Evolutionary conservation across 2,329 filamentous ascomycete genomes (phyloP).

Genomic region (Aschersonia sp.): DNA sequence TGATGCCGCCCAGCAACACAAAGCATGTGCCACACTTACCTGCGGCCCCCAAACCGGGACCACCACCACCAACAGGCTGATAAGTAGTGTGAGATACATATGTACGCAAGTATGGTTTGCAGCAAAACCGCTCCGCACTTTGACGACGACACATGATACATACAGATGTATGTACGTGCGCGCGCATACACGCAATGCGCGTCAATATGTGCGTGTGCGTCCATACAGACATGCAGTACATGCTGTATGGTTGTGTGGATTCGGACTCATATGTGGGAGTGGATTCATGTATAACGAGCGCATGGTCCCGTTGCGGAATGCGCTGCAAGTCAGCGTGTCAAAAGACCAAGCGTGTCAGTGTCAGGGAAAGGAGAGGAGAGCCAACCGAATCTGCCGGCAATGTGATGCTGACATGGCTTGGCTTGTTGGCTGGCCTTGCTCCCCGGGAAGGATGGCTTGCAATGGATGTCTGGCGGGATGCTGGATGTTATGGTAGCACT

Average conservation of each 20-base stretch:
- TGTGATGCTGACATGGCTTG: not conserved
- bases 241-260: no score
- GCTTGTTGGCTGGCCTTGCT: no score
- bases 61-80: not conserved
- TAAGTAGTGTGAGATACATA: no score
- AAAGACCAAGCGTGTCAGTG: not conserved
- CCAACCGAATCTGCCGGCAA: not conserved
- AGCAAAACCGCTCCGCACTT: not conserved
- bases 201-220: no score
- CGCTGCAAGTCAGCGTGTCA: not conserved
- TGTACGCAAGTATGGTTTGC: not conserved
- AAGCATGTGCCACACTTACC: not conserved
- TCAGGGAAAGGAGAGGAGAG: not conserved
- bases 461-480: no score
- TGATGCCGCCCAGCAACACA: no score
- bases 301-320: not conserved
- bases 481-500: not conserved
- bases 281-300: not conserved
- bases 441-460: no score
- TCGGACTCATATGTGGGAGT: no score
- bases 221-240: no score
- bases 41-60: not conserved
- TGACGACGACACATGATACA: no score
- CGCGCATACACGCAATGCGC: no score
- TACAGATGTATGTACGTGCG: no score